These are phyloP conservation scores for Pulveroboletus sp. DNA, from an alignment of 768 basidiomycete genomes.

Conservation along the genomic window DNA sequence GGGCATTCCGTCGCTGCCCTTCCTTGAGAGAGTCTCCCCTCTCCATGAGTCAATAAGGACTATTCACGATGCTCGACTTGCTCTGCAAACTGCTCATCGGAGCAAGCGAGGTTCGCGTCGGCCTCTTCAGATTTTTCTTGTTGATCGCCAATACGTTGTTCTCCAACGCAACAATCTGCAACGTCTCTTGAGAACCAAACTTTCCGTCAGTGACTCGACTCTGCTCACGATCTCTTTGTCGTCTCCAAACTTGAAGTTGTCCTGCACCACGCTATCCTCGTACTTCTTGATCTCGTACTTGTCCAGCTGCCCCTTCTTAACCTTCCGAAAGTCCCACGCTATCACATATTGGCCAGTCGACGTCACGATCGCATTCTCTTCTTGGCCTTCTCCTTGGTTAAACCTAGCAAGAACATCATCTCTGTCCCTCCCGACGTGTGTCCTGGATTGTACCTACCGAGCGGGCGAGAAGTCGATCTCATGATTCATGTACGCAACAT, in stretches of 20 bases:
- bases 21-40: neutral
- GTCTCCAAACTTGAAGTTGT: slow-evolving; percentile 96
- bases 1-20: slow-evolving; percentile 16
- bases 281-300: slow-evolving; percentile 98
- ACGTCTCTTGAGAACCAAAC: slow-evolving; percentile 4
- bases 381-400: slow-evolving; percentile 82
- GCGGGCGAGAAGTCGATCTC: slow-evolving; percentile 88
- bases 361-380: slow-evolving; percentile 94
- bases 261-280: slow-evolving; percentile 90
- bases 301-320: slow-evolving; percentile 87
- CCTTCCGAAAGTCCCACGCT: slow-evolving; percentile 96
- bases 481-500: slow-evolving; percentile 91
- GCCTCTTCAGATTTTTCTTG: slow-evolving; percentile 87
- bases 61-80: slow-evolving; percentile 64
- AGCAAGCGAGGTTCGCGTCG: slow-evolving; percentile 68
- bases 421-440: neutral
- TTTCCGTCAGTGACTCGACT: neutral
- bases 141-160: slow-evolving; percentile 92
- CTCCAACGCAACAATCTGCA: slow-evolving; percentile 89
- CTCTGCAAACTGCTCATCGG: slow-evolving; percentile 40
- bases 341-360: slow-evolving; percentile 89
- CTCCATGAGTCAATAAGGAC: slow-evolving; percentile 44
- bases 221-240: slow-evolving; percentile 87
- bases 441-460: slow-evolving; percentile 47
- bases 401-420: slow-evolving; percentile 51